Conservation (phyloP, 331 rosid genomes). For the Dryas integrifolia region DNA sequence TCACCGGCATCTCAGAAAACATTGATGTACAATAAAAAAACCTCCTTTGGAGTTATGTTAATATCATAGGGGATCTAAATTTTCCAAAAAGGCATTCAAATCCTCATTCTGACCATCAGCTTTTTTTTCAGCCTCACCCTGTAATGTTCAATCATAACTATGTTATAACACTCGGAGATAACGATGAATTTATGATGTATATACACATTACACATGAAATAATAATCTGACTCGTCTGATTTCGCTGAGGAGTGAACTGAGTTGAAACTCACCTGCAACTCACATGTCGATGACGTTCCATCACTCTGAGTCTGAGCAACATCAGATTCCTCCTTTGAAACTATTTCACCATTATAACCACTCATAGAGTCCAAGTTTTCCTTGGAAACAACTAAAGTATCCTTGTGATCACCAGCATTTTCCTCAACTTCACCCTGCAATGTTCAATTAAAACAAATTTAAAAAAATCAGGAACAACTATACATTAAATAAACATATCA, state of each 20-base stretch:
- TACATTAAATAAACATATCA: not conserved
- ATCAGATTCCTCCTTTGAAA: slow-evolving; percentile 3
- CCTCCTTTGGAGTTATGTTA: not conserved
- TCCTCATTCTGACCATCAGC: not conserved
- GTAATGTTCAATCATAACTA: not conserved
- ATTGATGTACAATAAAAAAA: not conserved
- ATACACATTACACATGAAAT: not conserved
- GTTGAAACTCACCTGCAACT: slow-evolving; percentile 3
- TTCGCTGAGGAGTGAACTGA: not conserved
- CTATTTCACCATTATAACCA: not conserved
- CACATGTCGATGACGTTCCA: not conserved
- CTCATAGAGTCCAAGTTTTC: slow-evolving; percentile 12
- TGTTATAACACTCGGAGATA: not conserved
- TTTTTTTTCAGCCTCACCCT: slow-evolving; percentile 7
- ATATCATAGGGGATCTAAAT: not conserved
- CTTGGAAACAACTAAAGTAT: slow-evolving; percentile 18
- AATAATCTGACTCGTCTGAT: not conserved
- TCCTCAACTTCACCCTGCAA: slow-evolving; percentile 34
- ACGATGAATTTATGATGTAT: not conserved
- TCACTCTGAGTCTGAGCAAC: not conserved
- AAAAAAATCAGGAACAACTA: not conserved
- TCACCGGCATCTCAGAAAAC: not conserved
- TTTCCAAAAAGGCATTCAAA: not conserved
- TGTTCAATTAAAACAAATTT: slow-evolving; percentile 1
- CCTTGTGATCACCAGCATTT: slow-evolving; percentile 27